Percentiles rank a stretch among this genome's conserved stretches.
Evolutionary conservation across 2,329 filamentous ascomycete species (phyloP).

Genomic region (Trichoderma endophyticum): DNA sequence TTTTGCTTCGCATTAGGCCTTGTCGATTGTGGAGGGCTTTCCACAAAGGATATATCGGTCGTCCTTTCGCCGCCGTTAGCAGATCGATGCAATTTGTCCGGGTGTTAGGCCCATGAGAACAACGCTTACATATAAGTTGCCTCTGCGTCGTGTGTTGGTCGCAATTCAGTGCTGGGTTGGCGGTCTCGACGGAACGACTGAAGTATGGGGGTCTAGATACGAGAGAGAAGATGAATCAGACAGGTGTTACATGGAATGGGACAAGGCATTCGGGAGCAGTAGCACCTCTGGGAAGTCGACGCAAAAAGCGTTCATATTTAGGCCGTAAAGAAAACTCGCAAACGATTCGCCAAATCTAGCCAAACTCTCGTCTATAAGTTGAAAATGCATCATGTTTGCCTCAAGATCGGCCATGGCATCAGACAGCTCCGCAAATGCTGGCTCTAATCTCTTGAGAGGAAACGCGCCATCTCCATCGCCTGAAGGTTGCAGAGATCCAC

Average conservation of each 20-base stretch:
- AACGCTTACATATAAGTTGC: constrained; percentile 75
- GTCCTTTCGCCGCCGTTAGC: constrained; percentile 54
- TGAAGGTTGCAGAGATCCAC: constrained; percentile 58
- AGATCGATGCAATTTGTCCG: neutral
- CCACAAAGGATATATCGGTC: constrained; percentile 86
- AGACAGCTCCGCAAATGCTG: constrained; percentile 86
- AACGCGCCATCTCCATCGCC: constrained; percentile 52
- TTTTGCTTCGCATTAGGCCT: constrained; percentile 48
- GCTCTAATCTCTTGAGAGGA: constrained; percentile 80
- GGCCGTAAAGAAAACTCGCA: constrained; percentile 87
- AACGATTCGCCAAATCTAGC: constrained; percentile 94
- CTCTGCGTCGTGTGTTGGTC: constrained; percentile 54
- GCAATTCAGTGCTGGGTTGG: constrained; percentile 32
- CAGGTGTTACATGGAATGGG: neutral
- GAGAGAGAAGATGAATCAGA: neutral
- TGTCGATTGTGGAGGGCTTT: constrained; percentile 66
- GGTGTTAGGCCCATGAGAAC: neutral
- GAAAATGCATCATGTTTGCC: constrained; percentile 95
- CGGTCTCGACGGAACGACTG: constrained; percentile 75
- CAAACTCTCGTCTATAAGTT: constrained; percentile 87
- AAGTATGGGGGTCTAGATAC: constrained; percentile 66
- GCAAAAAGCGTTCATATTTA: constrained; percentile 99
- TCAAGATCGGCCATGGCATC: constrained; percentile 95
- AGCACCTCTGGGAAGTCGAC: constrained; percentile 90
- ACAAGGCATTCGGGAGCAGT: neutral